Base-by-base conservation (phyloP, 1,284 basidiomycete genomes). In the Cryptococcus amylolentus region DNA sequence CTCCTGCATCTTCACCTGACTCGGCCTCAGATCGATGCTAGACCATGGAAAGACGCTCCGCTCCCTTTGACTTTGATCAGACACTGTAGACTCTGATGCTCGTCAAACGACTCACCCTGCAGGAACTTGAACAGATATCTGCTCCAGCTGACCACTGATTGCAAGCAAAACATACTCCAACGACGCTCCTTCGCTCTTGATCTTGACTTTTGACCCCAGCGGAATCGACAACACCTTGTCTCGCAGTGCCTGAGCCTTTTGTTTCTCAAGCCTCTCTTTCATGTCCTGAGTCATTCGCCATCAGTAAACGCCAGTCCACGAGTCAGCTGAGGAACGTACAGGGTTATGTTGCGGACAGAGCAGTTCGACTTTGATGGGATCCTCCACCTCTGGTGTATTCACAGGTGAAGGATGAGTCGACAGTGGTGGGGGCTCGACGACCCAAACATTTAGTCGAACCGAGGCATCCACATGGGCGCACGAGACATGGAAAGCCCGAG, bases 401-500 rank as follows among this genome's bases (percentile, higher is more conserved):
- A 72, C 77, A 9, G 80, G 77, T 31, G 74, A 70, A 16, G 57
- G 55, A 10, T 57, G 53, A 3, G 27, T 20, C 12, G 53, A 49
- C 18, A 57, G 18, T 9, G 55, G 35, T 23, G 55, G 58, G 26
- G 39, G 52, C 44, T 57, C 52, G 2, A 61, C 59, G 31, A 55
- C 56, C 55, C 56, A 61, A 5, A 61, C 55, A 26, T 61, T 61
- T 37, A 61, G 46, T 26, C 43, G 48, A 18, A 46, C 58, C 35
- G 61, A 48, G 8, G 66, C 63, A 49, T 67, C 60, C 28, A 57
- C 56, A 14, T 58, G 79, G 0, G 95, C 95, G 73, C 95, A 98
- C 2, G 87, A 88, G 28, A 96, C 87, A 71, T 98, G 95, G 77
- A 90, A 96, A 0, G 95, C 91, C 66, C 89, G 90, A 1, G 89